Conservation (phyloP, 2,329 filamentous ascomycete genomes). For the Sarocladiaceae sp. region DNA sequence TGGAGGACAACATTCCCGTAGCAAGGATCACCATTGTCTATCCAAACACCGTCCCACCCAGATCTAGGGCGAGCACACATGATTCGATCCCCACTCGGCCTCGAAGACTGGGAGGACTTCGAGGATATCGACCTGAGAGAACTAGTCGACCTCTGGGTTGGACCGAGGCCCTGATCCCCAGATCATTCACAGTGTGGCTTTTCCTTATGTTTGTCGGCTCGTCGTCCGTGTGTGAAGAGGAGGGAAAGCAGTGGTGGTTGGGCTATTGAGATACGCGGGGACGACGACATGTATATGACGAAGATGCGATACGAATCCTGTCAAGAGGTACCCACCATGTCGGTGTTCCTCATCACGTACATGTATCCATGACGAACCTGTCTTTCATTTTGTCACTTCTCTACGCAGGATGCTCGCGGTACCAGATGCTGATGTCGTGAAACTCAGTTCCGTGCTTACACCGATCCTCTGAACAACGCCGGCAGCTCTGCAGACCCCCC, state of each 20-base stretch:
- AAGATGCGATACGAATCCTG: constrained; percentile 1
- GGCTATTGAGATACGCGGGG: not conserved
- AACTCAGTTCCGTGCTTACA: constrained; percentile 51
- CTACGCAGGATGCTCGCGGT: not conserved
- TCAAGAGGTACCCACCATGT: not conserved
- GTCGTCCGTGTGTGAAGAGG: too few species aligned
- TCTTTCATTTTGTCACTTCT: constrained; percentile 3
- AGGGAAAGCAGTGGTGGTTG: not conserved
- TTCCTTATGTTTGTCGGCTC: constrained; percentile 10
- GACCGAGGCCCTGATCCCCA: constrained; percentile 14
- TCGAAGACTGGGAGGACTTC: constrained; percentile 22
- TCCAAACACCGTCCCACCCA: not conserved
- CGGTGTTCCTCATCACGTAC: not conserved
- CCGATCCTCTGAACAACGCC: constrained; percentile 45
- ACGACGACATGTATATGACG: not conserved
- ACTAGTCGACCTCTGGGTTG: constrained; percentile 18
- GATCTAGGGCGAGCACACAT: not conserved
- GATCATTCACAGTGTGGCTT: constrained; percentile 13
- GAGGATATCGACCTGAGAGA: constrained; percentile 23
- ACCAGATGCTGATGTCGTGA: constrained; percentile 8
- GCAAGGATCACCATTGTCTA: constrained; percentile 1
- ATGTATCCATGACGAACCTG: constrained; percentile 4
- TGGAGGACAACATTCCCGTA: constrained; percentile 7
- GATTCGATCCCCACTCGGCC: not conserved
- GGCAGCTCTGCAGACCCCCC: constrained; percentile 46